phyloP scores from a whole-genome alignment of 768 basidiomycete species.

The Tephrocybe sp. region DNA sequence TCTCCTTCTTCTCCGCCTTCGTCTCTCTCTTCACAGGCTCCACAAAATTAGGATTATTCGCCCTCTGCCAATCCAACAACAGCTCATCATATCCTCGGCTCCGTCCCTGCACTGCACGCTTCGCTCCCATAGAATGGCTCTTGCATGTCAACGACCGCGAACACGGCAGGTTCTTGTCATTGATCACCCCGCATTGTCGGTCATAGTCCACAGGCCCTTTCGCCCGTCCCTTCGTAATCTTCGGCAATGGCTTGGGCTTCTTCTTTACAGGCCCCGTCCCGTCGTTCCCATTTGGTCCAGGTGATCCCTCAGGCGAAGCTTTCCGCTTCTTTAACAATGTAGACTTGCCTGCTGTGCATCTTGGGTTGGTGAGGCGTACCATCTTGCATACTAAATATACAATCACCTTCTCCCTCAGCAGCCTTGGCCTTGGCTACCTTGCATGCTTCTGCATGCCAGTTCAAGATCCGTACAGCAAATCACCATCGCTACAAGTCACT shows the following conservation, averaged over 20 bases:
- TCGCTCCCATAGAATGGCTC: slow-evolving; percentile 95
- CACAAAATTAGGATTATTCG: slow-evolving; percentile 83
- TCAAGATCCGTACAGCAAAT: slow-evolving; percentile 25
- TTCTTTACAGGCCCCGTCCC: slow-evolving; percentile 69
- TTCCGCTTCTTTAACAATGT: slow-evolving; percentile 60
- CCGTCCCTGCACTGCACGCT: slow-evolving; percentile 87
- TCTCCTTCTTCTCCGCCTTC: slow-evolving; percentile 85
- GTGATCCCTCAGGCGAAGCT: slow-evolving; percentile 54
- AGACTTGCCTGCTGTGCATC: slow-evolving; percentile 1
- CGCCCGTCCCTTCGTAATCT: slow-evolving; percentile 73
- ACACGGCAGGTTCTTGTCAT: slow-evolving; percentile 90
- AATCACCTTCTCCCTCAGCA: slow-evolving; percentile 39
- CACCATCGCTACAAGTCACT: slow-evolving; percentile 17
- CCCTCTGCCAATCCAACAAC: slow-evolving; percentile 88
- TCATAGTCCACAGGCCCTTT: slow-evolving; percentile 90
- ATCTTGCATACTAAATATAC: too few species aligned
- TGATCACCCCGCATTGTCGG: slow-evolving; percentile 95
- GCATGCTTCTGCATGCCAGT: slow-evolving; percentile 33
- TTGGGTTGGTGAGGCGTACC: background rate
- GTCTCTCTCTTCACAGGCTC: slow-evolving; percentile 85
- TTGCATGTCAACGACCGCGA: slow-evolving; percentile 97
- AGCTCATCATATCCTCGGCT: slow-evolving; percentile 83
- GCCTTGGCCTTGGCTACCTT: slow-evolving; percentile 49
- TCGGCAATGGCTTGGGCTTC: slow-evolving; percentile 65
- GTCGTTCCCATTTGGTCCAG: slow-evolving; percentile 48